Evolutionary conservation across 192 early-diverging fungal genomes (phyloP).

Genomic region (Backusella australiensis): DNA sequence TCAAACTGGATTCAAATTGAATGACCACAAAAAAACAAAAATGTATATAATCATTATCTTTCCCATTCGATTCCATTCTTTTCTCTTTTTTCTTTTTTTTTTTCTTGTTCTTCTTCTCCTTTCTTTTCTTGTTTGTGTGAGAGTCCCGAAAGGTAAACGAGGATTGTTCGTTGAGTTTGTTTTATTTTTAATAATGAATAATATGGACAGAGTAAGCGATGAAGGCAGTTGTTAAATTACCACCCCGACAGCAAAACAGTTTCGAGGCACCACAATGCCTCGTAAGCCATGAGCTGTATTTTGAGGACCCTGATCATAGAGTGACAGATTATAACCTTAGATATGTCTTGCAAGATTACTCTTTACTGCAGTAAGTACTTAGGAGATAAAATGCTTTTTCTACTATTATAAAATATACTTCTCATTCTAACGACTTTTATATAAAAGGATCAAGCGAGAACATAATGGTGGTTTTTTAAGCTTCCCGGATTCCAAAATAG

Average conservation of each 20-base stretch:
- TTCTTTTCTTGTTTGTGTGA: neutral
- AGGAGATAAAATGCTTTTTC: neutral
- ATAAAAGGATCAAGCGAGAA: constrained; percentile 11
- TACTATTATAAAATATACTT: neutral
- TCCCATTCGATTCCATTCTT: constrained; percentile 4
- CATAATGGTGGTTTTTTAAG: constrained; percentile 11
- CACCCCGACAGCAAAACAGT: neutral
- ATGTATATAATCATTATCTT: constrained; percentile 3
- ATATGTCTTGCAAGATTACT: neutral
- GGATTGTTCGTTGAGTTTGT: neutral
- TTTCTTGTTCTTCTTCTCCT: neutral
- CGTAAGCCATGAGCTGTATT: neutral
- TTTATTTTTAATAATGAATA: neutral
- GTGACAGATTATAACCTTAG: constrained; percentile 7
- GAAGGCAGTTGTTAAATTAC: constrained; percentile 11
- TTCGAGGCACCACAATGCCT: neutral
- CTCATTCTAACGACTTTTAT: neutral
- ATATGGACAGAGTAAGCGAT: neutral
- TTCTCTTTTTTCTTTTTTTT: neutral
- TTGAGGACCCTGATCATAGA: neutral
- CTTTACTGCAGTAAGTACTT: neutral
- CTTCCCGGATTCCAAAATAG: constrained; percentile 18
- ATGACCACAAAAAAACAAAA: constrained; percentile 4
- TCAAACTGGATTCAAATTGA: constrained; percentile 7
- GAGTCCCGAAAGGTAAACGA: neutral